Conservation (phyloP, 257 asterid species). For the Solanum sitiens region DNA sequence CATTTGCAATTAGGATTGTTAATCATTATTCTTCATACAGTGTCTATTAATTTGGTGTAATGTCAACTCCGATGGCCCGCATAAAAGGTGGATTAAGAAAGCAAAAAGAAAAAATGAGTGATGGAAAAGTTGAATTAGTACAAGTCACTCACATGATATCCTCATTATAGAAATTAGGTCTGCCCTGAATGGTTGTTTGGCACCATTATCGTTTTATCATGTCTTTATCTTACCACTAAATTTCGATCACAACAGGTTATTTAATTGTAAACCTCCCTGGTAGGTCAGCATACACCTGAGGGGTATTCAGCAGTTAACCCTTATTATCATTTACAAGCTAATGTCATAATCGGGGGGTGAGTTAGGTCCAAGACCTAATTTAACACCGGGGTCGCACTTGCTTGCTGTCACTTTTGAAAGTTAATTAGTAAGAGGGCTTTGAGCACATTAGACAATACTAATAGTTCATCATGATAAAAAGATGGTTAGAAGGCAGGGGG, state of each 20-base stretch:
- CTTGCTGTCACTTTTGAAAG: neutral
- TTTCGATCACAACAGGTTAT: neutral
- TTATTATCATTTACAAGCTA: neutral
- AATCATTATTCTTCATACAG: neutral
- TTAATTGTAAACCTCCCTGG: neutral
- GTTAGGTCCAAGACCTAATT: too few relatives aligned
- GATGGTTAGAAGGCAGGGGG: neutral
- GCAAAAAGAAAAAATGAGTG: neutral
- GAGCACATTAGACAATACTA: neutral
- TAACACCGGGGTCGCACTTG: neutral
- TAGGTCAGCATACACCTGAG: neutral
- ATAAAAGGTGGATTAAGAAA: neutral
- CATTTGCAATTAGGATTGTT: neutral
- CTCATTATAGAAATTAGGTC: neutral
- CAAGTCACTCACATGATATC: neutral
- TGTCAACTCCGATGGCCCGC: neutral
- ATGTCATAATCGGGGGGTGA: neutral
- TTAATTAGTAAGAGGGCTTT: neutral
- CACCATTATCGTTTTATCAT: neutral
- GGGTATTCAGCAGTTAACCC: neutral
- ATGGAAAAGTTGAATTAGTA: neutral
- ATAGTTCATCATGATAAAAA: neutral
- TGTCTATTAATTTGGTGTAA: neutral
- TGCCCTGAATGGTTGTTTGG: neutral
- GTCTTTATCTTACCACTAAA: neutral